Evolutionary conservation across 2,329 filamentous ascomycete genomes (phyloP).

Genomic region (Elsinoe batatas): DNA sequence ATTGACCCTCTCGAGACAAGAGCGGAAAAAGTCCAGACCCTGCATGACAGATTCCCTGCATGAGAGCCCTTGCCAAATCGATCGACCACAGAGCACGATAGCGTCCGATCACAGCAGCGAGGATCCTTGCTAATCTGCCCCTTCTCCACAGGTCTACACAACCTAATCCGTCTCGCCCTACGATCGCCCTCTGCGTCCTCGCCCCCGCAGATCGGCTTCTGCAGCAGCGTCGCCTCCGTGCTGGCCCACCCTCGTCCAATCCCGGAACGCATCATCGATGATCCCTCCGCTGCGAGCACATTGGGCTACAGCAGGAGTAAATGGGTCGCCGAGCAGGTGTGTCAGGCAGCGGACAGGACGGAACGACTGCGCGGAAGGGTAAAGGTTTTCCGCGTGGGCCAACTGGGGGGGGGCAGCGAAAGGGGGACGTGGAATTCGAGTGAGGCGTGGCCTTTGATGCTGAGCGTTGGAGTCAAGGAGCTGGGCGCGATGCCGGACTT

Average conservation of each 20-base stretch:
- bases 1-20: too few relatives aligned
- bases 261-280: conserved; percentile 32
- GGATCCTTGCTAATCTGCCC: conserved; percentile 16
- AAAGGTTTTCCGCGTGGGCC: conserved; percentile 38
- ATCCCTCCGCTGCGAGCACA: conserved; percentile 36
- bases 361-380: conserved; percentile 28
- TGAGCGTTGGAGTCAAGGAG: conserved; percentile 30
- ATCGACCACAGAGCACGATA: too few relatives aligned
- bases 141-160: conserved; percentile 29
- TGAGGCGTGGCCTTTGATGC: conserved; percentile 42
- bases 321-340: conserved; percentile 50
- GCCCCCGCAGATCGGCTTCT: conserved; percentile 38
- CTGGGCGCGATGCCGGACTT: conserved; percentile 34
- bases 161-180: conserved; percentile 40
- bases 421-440: conserved; percentile 40
- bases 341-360: conserved; percentile 29
- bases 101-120: neutral
- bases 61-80: neutral
- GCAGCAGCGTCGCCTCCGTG: conserved; percentile 43
- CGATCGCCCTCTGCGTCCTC: conserved; percentile 21
- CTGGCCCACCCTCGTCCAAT: conserved; percentile 27
- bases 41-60: conserved; percentile 1
- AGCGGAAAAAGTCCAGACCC: neutral
- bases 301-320: conserved; percentile 49
- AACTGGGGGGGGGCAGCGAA: conserved; percentile 36